These are phyloP conservation scores for Boletus semigastroideus DNA, from an alignment of 1,284 basidiomycete species.

Conservation along the genomic window DNA sequence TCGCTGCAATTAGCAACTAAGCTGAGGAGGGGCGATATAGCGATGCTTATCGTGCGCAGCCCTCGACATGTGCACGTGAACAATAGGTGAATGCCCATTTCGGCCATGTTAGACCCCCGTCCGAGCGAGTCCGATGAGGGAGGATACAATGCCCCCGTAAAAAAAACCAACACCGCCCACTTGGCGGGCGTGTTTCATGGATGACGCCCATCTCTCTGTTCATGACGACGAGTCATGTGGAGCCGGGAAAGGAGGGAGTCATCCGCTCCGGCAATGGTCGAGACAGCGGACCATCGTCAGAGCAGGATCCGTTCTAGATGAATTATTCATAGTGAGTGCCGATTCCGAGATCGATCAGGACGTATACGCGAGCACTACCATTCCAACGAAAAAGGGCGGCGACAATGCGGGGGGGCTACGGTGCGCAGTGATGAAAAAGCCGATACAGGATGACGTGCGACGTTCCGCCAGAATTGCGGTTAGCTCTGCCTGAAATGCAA, in stretches of 20 bases:
- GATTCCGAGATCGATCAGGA: constrained; percentile 39
- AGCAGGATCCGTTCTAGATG: constrained; percentile 26
- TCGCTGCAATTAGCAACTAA: constrained; percentile 16
- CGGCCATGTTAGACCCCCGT: constrained; percentile 24
- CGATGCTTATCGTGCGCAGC: constrained; percentile 18
- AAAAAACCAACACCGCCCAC: constrained; percentile 7
- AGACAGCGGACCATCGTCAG: constrained; percentile 32
- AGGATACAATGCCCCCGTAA: neutral
- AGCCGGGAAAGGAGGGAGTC: constrained; percentile 3
- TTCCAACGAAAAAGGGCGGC: constrained; percentile 45
- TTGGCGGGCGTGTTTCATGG: constrained; percentile 4
- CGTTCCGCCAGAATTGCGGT: neutral
- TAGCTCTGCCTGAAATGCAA: neutral
- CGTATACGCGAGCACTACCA: constrained; percentile 41
- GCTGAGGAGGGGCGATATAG: constrained; percentile 15
- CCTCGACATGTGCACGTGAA: constrained; percentile 4
- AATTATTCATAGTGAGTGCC: constrained; percentile 43
- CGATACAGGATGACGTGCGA: constrained; percentile 26
- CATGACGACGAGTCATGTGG: constrained; percentile 39
- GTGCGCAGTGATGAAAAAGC: constrained; percentile 20
- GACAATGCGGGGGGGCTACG: constrained; percentile 33
- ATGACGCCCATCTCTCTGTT: constrained; percentile 30
- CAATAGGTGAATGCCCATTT: constrained; percentile 5
- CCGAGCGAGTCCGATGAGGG: constrained; percentile 17
- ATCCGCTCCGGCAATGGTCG: constrained; percentile 15